Conservation (phyloP, 805 yeast genomes). For the Wickerhamiella azymoides region DNA sequence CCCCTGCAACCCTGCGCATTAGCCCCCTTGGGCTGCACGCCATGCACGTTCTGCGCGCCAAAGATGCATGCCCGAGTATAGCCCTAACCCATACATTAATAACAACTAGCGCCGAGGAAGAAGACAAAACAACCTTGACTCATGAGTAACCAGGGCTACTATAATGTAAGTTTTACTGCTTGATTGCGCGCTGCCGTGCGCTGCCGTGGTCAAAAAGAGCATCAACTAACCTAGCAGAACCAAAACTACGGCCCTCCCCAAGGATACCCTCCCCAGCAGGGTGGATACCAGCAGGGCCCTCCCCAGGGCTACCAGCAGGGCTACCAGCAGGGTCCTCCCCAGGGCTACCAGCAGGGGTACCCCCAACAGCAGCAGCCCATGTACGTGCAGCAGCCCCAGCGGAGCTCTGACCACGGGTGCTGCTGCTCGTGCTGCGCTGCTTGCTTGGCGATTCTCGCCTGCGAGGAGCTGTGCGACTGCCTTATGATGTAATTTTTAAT, state of each 20-base stretch:
- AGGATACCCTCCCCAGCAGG: constrained; percentile 3
- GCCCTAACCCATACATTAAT: too few species aligned
- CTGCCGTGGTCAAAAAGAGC: too few species aligned
- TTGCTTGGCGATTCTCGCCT: constrained; percentile 11
- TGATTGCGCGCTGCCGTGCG: background rate
- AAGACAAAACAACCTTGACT: too few species aligned
- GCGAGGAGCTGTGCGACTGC: constrained; percentile 9
- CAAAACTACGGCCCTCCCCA: constrained; percentile 9
- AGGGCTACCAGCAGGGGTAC: constrained; percentile 12
- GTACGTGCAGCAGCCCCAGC: constrained; percentile 22
- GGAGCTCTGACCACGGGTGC: constrained; percentile 18
- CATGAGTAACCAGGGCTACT: constrained; percentile 10
- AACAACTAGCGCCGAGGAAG: too few species aligned
- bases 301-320: constrained; percentile 14
- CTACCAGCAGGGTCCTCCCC: constrained; percentile 18
- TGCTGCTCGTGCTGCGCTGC: constrained; percentile 19
- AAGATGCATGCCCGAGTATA: too few species aligned
- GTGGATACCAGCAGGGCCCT: constrained; percentile 14
- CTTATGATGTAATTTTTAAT: constrained; percentile 2
- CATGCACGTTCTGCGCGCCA: too few species aligned
- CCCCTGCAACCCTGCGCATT: too few species aligned
- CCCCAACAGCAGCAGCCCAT: constrained; percentile 26
- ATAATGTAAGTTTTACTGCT: constrained; percentile 4
- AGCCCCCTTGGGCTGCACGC: too few species aligned
- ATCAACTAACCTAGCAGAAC: constrained; percentile 1